phyloP scores from a whole-genome alignment of 2,329 filamentous ascomycete genomes.

The Madurella mycetomatis region DNA sequence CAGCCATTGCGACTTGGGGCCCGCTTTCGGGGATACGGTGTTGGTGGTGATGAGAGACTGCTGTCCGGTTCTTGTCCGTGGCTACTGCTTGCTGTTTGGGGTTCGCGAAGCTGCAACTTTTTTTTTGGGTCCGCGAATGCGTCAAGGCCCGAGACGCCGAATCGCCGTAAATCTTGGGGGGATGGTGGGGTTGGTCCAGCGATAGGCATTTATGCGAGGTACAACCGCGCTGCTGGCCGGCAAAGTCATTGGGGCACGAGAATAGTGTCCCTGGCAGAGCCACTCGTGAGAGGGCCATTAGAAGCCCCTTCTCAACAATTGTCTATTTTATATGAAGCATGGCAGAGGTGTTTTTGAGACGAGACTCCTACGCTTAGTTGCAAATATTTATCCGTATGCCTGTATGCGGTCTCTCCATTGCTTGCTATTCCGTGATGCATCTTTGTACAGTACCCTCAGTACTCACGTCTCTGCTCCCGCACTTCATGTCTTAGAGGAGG shows the following conservation, averaged over 20 bases:
- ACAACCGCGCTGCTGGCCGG: background rate
- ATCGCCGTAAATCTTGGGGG: constrained; percentile 3
- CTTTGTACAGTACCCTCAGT: too few relatives aligned
- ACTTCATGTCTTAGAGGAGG: too few relatives aligned
- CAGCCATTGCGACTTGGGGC: constrained; percentile 34
- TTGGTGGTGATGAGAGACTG: background rate
- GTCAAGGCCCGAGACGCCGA: background rate
- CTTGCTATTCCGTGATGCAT: too few relatives aligned
- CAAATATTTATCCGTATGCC: too few relatives aligned
- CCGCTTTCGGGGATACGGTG: background rate
- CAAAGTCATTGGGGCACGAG: background rate
- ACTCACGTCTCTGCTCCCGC: too few relatives aligned
- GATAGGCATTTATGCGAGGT: constrained; percentile 9
- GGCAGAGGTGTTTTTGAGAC: too few relatives aligned
- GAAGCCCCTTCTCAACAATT: too few relatives aligned
- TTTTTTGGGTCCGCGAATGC: constrained; percentile 10
- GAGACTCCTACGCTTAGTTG: too few relatives aligned
- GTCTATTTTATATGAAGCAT: too few relatives aligned
- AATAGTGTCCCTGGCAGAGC: background rate
- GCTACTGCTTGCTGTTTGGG: background rate
- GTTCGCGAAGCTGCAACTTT: constrained; percentile 20
- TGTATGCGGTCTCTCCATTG: too few relatives aligned
- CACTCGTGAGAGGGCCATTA: background rate
- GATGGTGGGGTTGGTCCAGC: background rate
- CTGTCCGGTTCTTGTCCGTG: background rate